Base-by-base conservation (phyloP, 2,329 filamentous ascomycete genomes). In the Xylaria sp. region DNA sequence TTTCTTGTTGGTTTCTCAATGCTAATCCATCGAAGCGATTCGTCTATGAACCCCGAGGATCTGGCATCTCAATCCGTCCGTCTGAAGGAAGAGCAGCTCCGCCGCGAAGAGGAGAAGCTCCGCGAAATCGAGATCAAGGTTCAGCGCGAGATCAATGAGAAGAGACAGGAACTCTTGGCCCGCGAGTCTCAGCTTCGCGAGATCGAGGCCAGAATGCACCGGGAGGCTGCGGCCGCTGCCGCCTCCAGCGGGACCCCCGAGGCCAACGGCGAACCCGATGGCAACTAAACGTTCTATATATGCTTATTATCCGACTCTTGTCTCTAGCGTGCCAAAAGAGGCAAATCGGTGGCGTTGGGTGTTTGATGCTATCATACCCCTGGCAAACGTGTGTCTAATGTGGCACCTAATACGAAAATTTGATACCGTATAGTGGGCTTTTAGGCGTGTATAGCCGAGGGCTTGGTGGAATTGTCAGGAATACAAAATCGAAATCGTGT, bases 101-200 rank as follows among this genome's bases (percentile, higher is more conserved):
- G 96, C 80, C 94, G 96, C 79, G 96, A 99, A 84, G 96, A 99
- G 86, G 96, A 99, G 92, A 99, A 99, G 88, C 91, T 99, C 73
- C 93, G 96, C 82, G 96, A 99, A 86, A 98, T 99, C 81, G 96
- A 99, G 82, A 87, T 98, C 86, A 99, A 99, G 91, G 96, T 99
- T 72, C 96, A 99, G 86, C 93, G 96, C 80, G 96, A 99, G 84
- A 99, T 99, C 86, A 97, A 98, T 85, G 96, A 98, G 89, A 99
- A 99, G 90, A 91, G 96, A 85, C 96, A 99, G 85, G 96, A 99
- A 84, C 88, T 99, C 71, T 82, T 99, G 83, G 96, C 96, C 73
- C 94, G 96, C 82, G 96, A 99, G 86, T 97, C 94, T 79, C 96
- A 99, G 85, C 90, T 99, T 77, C 95, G 96, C 84, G 96, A 99